Evolutionary conservation across 371 early-diverging fungal genomes (phyloP).

Genomic region (Saksenaea oblongispora): DNA sequence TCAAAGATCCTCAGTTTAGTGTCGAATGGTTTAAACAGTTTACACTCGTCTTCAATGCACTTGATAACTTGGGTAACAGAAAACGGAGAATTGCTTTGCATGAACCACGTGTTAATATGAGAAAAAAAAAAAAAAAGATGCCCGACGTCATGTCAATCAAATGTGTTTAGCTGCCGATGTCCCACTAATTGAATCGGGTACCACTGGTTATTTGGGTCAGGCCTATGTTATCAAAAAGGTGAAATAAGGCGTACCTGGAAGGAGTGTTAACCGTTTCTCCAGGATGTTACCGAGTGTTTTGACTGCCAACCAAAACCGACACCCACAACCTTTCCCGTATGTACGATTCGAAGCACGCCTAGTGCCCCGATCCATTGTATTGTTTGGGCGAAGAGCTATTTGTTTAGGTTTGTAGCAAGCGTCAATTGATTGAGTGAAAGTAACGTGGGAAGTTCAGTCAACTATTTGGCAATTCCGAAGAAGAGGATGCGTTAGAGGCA

Average conservation of each 20-base stretch:
- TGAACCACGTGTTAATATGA: neutral
- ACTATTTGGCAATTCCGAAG: constrained; percentile 81
- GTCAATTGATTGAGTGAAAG: neutral
- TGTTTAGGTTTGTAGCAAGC: constrained; percentile 62
- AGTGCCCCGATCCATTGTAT: constrained; percentile 97
- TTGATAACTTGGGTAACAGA: constrained; percentile 94
- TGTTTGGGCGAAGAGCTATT: constrained; percentile 98
- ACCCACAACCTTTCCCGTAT: constrained; percentile 91
- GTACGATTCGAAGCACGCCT: constrained; percentile 98
- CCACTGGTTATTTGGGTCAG: constrained; percentile 98
- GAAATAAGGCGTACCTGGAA: neutral
- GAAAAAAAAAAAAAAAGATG: constrained; percentile 59
- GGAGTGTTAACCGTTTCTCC: neutral
- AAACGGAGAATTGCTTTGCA: neutral
- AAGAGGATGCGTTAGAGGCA: constrained; percentile 61
- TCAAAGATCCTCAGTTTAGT: constrained; percentile 80
- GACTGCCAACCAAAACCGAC: constrained; percentile 95
- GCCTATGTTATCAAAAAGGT: constrained; percentile 84
- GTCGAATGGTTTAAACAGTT: constrained; percentile 91
- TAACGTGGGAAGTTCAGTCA: constrained; percentile 45
- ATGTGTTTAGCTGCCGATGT: constrained; percentile 93
- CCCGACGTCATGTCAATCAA: constrained; percentile 93
- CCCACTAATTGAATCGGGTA: constrained; percentile 97
- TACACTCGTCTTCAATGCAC: constrained; percentile 95
- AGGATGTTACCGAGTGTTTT: constrained; percentile 89